phyloP scores from a whole-genome alignment of 352 stramenopile species.

The Globisporangium polare region DNA sequence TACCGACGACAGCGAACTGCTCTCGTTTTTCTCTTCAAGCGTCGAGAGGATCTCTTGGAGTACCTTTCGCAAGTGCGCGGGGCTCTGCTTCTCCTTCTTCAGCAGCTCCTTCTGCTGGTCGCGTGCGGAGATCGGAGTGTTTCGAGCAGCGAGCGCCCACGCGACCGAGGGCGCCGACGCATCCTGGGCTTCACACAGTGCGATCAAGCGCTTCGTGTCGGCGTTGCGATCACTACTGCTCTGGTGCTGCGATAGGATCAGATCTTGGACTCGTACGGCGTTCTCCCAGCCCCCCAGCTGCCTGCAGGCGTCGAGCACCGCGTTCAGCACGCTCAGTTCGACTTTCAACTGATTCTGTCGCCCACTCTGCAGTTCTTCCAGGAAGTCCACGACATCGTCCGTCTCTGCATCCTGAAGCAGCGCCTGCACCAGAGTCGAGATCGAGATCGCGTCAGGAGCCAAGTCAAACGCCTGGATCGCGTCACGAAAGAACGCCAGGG shows the following conservation, averaged over 20 bases:
- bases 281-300: conserved; percentile 36
- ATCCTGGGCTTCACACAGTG: conserved; percentile 7
- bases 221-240: neutral
- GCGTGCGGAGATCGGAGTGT: conserved; percentile 10
- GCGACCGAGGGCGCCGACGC: conserved; percentile 4
- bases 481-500: conserved; percentile 23
- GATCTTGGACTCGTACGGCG: conserved; percentile 12
- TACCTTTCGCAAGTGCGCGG: neutral
- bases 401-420: conserved; percentile 35
- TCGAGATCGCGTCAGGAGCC: conserved; percentile 36
- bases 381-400: conserved; percentile 22
- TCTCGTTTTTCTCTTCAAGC: neutral
- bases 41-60: neutral
- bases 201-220: neutral
- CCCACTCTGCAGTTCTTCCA: conserved; percentile 13
- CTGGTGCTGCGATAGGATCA: neutral
- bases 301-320: conserved; percentile 47
- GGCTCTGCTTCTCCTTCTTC: conserved; percentile 11
- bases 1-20: neutral
- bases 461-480: conserved; percentile 34
- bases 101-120: conserved; percentile 10
- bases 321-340: conserved; percentile 24
- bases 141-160: conserved; percentile 10
- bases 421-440: conserved; percentile 36
- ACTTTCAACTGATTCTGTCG: neutral